Percentiles rank a stretch among this genome's conserved stretches.
Evolutionary conservation across 495 filamentous ascomycete species (phyloP).

Genomic region (Aspergillus indologenus): DNA sequence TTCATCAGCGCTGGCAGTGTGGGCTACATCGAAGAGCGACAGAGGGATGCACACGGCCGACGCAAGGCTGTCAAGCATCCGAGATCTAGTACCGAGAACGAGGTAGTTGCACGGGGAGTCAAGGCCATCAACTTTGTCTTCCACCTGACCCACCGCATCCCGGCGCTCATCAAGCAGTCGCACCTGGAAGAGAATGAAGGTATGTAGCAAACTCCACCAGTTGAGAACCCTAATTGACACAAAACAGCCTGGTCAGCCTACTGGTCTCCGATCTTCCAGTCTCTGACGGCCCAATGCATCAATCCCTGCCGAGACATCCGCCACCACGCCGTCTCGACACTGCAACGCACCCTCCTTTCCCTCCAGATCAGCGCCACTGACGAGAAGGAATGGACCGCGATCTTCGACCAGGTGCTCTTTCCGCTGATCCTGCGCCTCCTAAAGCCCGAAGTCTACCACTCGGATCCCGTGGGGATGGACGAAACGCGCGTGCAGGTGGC

Average conservation of each 20-base stretch:
- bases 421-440: constrained; percentile 86
- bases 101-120: constrained; percentile 71
- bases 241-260: constrained; percentile 88
- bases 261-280: constrained; percentile 92
- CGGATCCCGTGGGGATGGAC: constrained; percentile 89
- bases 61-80: constrained; percentile 54
- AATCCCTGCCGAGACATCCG: constrained; percentile 95
- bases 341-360: constrained; percentile 84
- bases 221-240: constrained; percentile 16
- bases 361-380: constrained; percentile 70
- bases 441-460: constrained; percentile 93
- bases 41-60: constrained; percentile 58
- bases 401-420: constrained; percentile 93
- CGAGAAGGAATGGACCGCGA: constrained; percentile 87
- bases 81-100: constrained; percentile 62
- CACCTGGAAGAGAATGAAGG: constrained; percentile 87
- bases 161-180: constrained; percentile 82
- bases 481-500: constrained; percentile 92
- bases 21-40: constrained; percentile 76
- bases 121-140: constrained; percentile 79
- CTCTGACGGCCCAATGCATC: constrained; percentile 82
- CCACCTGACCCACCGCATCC: constrained; percentile 74
- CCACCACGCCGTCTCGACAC: constrained; percentile 77
- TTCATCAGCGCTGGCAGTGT: constrained; percentile 84
- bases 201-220: constrained; percentile 27